Evolutionary conservation across 192 early-diverging fungal genomes (phyloP), one percentile per base, ranked within the genome.

Genomic region (Dispira parvispora): DNA sequence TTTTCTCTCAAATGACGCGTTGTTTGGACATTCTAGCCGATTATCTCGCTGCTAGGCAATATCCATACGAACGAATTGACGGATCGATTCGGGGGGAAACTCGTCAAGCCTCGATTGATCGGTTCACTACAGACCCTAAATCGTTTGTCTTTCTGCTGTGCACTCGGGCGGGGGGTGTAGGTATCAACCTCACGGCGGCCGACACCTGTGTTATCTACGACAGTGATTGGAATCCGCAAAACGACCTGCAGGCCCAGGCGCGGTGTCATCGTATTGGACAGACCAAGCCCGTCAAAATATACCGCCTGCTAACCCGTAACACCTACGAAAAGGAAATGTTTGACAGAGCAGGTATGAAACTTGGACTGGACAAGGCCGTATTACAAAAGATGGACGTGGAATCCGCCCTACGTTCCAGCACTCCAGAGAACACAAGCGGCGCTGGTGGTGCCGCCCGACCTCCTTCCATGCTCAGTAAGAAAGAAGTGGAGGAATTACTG

Each of bases 301-400:
- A 78, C 60, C 82, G 88, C n/a, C 73, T 92, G 2, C 80, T 92
- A n/a, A 89, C 85, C 23, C 70, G 82, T 25, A 90, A 90, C 57
- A 90, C 89, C 0, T 90, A 90, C 63, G 89, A 92, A 67, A 83
- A 84, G 16, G 88, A 89, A 44, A 92, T 92, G 87, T 90, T 92
- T 79, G 88, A 90, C 69, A 74, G 85, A 13, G 89, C 89, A 0
- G 87, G 88, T 52, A 80, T 90, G 80, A 92, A 92, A 57, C 77
- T 92, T 10, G 89, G 88, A 43, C 67, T 92, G 18, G 89, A 92
- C 62, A 75, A 77, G 43, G 88, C 88, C 2, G 78, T 92, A 3
- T 71, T 92, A 58, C 86, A 88, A 61, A 71, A 83, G 53, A 80
- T 80, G 82, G 86, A 83, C 62, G 76, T 68, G 20, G 20, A 53